Percentiles rank a stretch among this genome's conserved stretches.
Evolutionary conservation across 305 asterid genomes (phyloP).

Genomic region (Nicotiana rustica): DNA sequence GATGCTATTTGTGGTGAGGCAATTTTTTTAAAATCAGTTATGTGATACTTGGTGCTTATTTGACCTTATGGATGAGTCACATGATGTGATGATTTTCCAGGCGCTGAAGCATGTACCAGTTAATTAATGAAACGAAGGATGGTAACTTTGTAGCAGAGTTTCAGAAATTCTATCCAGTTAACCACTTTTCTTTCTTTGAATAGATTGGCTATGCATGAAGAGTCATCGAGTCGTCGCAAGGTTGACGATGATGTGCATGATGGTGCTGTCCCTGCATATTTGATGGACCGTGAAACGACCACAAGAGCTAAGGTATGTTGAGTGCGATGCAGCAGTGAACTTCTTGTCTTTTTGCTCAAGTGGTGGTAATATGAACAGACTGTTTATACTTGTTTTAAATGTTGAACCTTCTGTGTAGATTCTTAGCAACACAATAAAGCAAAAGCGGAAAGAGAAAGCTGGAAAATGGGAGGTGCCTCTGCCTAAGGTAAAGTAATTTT

Average conservation of each 20-base stretch:
- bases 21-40: not conserved
- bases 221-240: constrained; percentile 80
- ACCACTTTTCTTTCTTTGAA: not conserved
- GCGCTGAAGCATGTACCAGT: not conserved
- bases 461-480: constrained; percentile 99
- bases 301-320: constrained; percentile 85
- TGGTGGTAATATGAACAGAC: not conserved
- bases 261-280: constrained; percentile 96
- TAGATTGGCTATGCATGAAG: constrained; percentile 92
- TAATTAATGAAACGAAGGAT: not conserved
- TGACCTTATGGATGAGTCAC: constrained; percentile 9
- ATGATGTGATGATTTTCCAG: constrained; percentile 5
- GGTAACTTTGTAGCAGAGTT: not conserved
- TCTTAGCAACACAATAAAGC: constrained; percentile 96
- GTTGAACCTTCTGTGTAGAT: constrained; percentile 53
- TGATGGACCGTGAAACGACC: constrained; percentile 96
- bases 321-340: constrained; percentile 20
- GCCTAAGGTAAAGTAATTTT: constrained; percentile 70
- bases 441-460: constrained; percentile 95
- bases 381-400: constrained; percentile 5
- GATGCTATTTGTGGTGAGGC: not conserved
- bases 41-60: not conserved
- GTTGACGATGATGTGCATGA: constrained; percentile 89
- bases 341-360: constrained; percentile 24
- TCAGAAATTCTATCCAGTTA: not conserved